These are phyloP conservation scores for Metarhizium humberi DNA, from an alignment of 2,329 filamentous ascomycete species.

Conservation along the genomic window DNA sequence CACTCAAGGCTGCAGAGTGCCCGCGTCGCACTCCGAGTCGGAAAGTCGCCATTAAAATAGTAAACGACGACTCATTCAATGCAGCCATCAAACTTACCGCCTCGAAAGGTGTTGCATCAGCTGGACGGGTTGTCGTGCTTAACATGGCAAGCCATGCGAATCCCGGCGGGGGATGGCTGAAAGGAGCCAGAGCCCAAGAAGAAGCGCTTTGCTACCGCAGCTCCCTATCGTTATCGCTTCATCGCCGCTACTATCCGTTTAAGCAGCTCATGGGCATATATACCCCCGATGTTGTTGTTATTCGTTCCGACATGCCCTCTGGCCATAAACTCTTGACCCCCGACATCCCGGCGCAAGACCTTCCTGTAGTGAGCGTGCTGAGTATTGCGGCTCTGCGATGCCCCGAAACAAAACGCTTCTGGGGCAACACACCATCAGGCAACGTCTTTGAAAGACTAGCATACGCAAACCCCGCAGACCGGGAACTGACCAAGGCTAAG, in stretches of 20 bases:
- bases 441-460: slow-evolving; percentile 18
- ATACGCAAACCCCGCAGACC: slow-evolving; percentile 33
- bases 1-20: slow-evolving; percentile 30
- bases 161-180: slow-evolving; percentile 55
- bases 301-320: slow-evolving; percentile 38
- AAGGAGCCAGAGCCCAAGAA: slow-evolving; percentile 56
- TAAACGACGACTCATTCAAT: slow-evolving; percentile 50
- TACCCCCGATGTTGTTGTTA: slow-evolving; percentile 49
- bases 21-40: slow-evolving; percentile 26
- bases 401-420: slow-evolving; percentile 23
- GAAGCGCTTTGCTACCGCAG: slow-evolving; percentile 59
- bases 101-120: slow-evolving; percentile 11
- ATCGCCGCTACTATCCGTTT: slow-evolving; percentile 43
- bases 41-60: slow-evolving; percentile 32
- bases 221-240: slow-evolving; percentile 38
- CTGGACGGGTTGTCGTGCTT: slow-evolving; percentile 44
- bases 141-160: slow-evolving; percentile 53
- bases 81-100: slow-evolving; percentile 35
- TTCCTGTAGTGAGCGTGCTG: slow-evolving; percentile 49
- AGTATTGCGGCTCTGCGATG: slow-evolving; percentile 47
- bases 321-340: slow-evolving; percentile 36
- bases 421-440: slow-evolving; percentile 9
- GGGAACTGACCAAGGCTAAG: slow-evolving; percentile 50
- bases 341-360: slow-evolving; percentile 18
- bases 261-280: slow-evolving; percentile 43